phyloP scores from a whole-genome alignment of 495 filamentous ascomycete genomes.

The Aspergillus ellipticus region DNA sequence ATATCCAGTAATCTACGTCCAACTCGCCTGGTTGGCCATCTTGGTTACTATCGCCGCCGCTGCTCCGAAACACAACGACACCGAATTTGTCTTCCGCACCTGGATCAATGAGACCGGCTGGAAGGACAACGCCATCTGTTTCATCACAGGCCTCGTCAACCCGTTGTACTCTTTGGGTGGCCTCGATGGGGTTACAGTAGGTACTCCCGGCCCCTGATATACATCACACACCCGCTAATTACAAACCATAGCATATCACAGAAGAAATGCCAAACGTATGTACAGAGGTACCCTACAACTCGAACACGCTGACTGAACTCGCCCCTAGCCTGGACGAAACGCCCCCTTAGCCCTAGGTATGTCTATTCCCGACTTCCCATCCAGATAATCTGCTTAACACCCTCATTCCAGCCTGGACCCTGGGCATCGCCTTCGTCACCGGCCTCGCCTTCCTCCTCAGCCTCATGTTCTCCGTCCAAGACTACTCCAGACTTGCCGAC shows the following conservation, averaged over 20 bases:
- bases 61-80: conserved; percentile 49
- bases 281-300: conserved; percentile 17
- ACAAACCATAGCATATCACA: conserved; percentile 58
- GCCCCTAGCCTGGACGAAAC: conserved; percentile 25
- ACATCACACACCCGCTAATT: background rate
- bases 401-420: conserved; percentile 28
- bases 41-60: conserved; percentile 65
- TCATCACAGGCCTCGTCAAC: conserved; percentile 72
- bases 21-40: conserved; percentile 62
- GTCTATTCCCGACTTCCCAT: background rate
- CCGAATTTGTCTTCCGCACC: conserved; percentile 58
- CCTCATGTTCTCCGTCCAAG: conserved; percentile 45
- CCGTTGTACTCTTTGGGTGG: conserved; percentile 75
- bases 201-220: conserved; percentile 23
- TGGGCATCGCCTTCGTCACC: conserved; percentile 44
- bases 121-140: conserved; percentile 65
- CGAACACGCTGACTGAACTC: background rate
- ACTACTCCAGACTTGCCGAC: conserved; percentile 32
- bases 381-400: background rate
- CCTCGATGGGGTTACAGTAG: conserved; percentile 49
- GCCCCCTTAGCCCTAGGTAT: conserved; percentile 32
- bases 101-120: conserved; percentile 68
- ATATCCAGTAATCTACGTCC: conserved; percentile 52
- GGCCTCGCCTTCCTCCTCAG: conserved; percentile 42
- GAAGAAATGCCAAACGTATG: conserved; percentile 68